Conservation (phyloP, 495 filamentous ascomycete genomes). For the Cercophora sp. region DNA sequence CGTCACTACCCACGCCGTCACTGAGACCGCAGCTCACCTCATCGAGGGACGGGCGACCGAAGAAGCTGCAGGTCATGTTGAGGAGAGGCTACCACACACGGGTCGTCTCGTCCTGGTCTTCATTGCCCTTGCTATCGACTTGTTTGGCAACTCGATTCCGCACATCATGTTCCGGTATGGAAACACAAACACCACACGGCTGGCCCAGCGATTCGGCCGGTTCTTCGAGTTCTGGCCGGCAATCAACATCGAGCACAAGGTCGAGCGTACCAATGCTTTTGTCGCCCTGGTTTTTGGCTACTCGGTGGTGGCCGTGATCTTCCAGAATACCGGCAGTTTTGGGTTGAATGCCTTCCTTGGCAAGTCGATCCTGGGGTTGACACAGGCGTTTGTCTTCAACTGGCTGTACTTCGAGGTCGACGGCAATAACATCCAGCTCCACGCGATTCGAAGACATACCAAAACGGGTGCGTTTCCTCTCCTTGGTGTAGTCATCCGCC, state of each 20-base stretch:
- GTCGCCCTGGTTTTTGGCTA: slow-evolving; percentile 59
- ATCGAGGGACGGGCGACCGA: no score
- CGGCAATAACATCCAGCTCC: slow-evolving; percentile 47
- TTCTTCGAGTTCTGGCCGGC: slow-evolving; percentile 55
- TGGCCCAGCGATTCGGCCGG: slow-evolving; percentile 27
- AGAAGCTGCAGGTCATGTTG: no score
- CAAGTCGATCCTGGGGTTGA: slow-evolving; percentile 52
- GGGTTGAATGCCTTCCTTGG: slow-evolving; percentile 58
- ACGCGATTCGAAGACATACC: slow-evolving; percentile 52
- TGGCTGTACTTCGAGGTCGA: slow-evolving; percentile 65
- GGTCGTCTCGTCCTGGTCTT: slow-evolving; percentile 41
- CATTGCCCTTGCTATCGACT: slow-evolving; percentile 46
- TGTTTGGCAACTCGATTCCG: slow-evolving; percentile 33
- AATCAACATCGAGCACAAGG: slow-evolving; percentile 59
- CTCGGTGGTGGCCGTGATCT: slow-evolving; percentile 54
- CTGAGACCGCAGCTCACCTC: no score
- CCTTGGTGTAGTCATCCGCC: no score
- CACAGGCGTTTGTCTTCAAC: slow-evolving; percentile 59
- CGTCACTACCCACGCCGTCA: no score
- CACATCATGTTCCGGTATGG: slow-evolving; percentile 28
- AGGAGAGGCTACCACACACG: no score
- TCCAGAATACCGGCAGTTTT: slow-evolving; percentile 44
- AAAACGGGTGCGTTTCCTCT: no score
- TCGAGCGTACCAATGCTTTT: slow-evolving; percentile 57
- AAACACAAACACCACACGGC: slow-evolving; percentile 13